phyloP scores from a whole-genome alignment of 2,329 filamentous ascomycete species.

The Mollisiaceae sp. region DNA sequence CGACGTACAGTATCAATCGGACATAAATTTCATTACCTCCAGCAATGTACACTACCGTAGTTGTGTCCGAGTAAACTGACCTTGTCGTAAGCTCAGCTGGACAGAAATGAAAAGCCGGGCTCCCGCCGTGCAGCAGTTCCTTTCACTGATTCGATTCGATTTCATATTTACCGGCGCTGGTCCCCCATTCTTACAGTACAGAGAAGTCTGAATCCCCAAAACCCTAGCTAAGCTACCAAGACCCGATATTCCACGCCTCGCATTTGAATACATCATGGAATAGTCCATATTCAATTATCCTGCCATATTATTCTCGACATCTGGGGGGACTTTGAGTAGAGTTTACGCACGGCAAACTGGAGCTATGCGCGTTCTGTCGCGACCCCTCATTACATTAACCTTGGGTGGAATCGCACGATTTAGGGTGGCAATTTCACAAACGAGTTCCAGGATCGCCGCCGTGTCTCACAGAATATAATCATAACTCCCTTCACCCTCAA shows the following conservation, averaged over 20 bases:
- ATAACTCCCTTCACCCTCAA: slow-evolving; percentile 11
- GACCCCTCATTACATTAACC: slow-evolving; percentile 10
- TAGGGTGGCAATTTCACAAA: slow-evolving; percentile 26
- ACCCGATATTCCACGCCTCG: slow-evolving; percentile 15
- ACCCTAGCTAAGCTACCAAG: slow-evolving; percentile 12
- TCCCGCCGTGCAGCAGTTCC: slow-evolving; percentile 22
- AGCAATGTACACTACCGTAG: background rate
- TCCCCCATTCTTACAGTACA: slow-evolving; percentile 1
- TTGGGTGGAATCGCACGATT: background rate
- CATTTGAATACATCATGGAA: slow-evolving; percentile 12
- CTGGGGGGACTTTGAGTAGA: background rate
- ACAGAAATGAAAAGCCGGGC: slow-evolving; percentile 23
- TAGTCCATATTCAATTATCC: slow-evolving; percentile 14
- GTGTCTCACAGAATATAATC: slow-evolving; percentile 15
- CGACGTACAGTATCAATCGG: background rate
- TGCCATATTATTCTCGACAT: background rate
- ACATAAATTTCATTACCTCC: slow-evolving; percentile 9
- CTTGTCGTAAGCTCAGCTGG: slow-evolving; percentile 30
- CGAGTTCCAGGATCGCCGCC: slow-evolving; percentile 18
- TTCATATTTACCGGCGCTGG: slow-evolving; percentile 22
- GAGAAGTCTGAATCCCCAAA: slow-evolving; percentile 1
- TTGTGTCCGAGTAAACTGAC: slow-evolving; percentile 21
- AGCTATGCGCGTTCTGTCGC: slow-evolving; percentile 5
- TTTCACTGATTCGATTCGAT: slow-evolving; percentile 25
- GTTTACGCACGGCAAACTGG: background rate